Evolutionary conservation across 306 rosid species (phyloP), one percentile per base, ranked within the genome.

Genomic region (Rubus parviflorus): DNA sequence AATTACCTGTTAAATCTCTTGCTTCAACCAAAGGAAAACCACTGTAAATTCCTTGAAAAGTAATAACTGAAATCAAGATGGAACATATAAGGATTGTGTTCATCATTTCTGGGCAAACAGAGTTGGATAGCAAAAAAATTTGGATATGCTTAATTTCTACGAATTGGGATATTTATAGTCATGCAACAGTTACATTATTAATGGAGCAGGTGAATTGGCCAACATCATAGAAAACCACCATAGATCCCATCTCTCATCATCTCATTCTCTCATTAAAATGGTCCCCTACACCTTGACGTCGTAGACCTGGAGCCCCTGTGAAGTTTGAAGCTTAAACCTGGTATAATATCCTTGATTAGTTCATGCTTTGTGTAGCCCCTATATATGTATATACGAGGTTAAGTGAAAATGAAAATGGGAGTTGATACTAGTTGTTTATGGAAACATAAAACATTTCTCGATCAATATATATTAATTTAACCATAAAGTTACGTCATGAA

Each of bases 1-100:
- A 48, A 49, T 70, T 70, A 70, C 75, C 75, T 30, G 75, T 23
- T 49, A 70, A 70, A 3, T 49, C 8, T 70, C 47, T 70, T 51
- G 75, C 75, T 70, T 70, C 61, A 51, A 70, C 75, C 62, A 38
- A 70, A 40, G 30, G 12, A 16, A 20, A 16, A 8, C 47, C 30
- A 51, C 46, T 15, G 15, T 16, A 16, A 10, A n/a, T 35, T 70
- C 47, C 75, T 30, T 49, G 75, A 16, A 48, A 49, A 17, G 52
- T 51, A 13, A 52, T 52, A 6, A 37, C 42, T 10, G 62, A 52
- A 71, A 71, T 51, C 47, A 71, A n/a, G 35, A 71, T 19, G 63
- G 41, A 60, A 60, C 15, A 5, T 2, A 25, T 5, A 60, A 60
- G 8, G 66, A 60, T 0, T 23, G 66, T 11, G 66, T 60, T 25